Evolutionary conservation across 73 alveolate species (phyloP).

Genomic region (Blepharisma stoltei): DNA sequence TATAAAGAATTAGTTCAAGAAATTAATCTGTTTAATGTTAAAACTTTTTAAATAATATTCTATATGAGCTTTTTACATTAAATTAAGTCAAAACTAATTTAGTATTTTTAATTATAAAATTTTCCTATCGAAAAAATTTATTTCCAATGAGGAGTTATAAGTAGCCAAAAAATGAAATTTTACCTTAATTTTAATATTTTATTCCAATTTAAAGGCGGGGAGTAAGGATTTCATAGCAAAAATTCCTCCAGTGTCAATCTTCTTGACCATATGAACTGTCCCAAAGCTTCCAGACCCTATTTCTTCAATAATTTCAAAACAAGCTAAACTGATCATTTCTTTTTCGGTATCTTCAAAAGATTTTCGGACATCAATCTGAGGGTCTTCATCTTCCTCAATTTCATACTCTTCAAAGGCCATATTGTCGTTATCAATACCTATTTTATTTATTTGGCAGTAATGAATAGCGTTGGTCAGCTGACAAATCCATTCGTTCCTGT

Average conservation of each 20-base stretch:
- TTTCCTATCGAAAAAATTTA: no score
- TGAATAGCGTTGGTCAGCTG: neutral
- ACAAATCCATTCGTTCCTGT: slow-evolving; percentile 7
- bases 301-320: slow-evolving; percentile 27
- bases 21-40: no score
- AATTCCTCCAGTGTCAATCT: slow-evolving; percentile 23
- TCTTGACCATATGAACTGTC: slow-evolving; percentile 29
- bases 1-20: no score
- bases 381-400: neutral
- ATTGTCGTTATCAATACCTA: neutral
- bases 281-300: slow-evolving; percentile 41
- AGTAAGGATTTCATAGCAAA: slow-evolving; percentile 90
- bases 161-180: no score
- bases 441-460: slow-evolving; percentile 14
- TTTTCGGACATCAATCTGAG: neutral
- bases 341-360: neutral
- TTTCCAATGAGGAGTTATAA: no score
- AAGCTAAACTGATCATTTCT: neutral
- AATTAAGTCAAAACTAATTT: no score
- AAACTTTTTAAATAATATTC: no score
- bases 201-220: no score
- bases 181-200: no score
- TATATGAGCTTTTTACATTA: no score
- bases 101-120: no score
- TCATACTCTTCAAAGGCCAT: neutral